Percentiles rank a stretch among this genome's conserved stretches.
Evolutionary conservation across 768 basidiomycete species (phyloP).

Genomic region (Tubosaeta brunneosetosa): DNA sequence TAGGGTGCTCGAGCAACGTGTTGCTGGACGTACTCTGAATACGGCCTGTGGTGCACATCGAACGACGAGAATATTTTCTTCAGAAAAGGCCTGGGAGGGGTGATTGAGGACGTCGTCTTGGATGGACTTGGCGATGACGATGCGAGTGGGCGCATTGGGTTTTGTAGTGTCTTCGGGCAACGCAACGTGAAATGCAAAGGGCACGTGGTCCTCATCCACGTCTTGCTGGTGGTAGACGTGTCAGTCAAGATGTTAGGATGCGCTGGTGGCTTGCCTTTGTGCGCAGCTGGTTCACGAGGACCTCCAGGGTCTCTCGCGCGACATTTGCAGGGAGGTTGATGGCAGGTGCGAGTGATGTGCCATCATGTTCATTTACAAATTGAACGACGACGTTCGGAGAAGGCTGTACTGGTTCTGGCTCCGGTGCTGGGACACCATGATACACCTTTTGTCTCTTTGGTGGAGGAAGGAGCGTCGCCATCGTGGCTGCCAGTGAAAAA

Average conservation of each 20-base stretch:
- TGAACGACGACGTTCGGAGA: conserved; percentile 81
- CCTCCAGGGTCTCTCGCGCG: conserved; percentile 76
- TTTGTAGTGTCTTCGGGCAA: conserved; percentile 55
- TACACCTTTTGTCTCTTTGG: conserved; percentile 85
- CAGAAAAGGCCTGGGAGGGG: conserved; percentile 65
- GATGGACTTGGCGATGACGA: conserved; percentile 82
- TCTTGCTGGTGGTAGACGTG: conserved; percentile 5
- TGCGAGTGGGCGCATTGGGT: conserved; percentile 58
- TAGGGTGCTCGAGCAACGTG: conserved; percentile 88
- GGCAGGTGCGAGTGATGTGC: conserved; percentile 72
- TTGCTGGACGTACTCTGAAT: conserved; percentile 90
- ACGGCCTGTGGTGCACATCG: conserved; percentile 94
- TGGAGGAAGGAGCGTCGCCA: conserved; percentile 85
- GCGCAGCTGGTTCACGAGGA: conserved; percentile 82
- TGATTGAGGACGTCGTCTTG: conserved; percentile 75
- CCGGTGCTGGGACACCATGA: conserved; percentile 67
- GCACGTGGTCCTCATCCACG: conserved; percentile 83
- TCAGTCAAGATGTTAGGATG: conserved; percentile 10
- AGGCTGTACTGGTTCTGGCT: conserved; percentile 40
- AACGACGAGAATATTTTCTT: conserved; percentile 84
- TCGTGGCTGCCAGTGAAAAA: conserved; percentile 23
- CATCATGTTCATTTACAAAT: conserved; percentile 89
- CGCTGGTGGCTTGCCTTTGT: conserved; percentile 50
- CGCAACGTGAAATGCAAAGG: conserved; percentile 85
- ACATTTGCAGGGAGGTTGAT: conserved; percentile 89